Conservation (phyloP, 2,329 filamentous ascomycete genomes). For the Fusarium siculi region DNA sequence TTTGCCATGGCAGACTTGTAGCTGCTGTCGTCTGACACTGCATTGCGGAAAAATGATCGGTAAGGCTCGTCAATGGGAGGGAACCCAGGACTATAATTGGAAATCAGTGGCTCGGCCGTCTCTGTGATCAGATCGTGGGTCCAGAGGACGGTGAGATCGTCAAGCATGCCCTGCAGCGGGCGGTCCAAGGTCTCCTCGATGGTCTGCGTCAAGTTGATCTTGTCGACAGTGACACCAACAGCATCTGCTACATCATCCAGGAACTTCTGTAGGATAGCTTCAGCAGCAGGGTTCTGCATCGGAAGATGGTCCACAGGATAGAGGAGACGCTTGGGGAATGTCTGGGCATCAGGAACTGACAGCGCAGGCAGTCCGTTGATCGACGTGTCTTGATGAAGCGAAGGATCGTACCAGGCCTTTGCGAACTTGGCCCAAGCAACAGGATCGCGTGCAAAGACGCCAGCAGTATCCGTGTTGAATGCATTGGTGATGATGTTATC, state of each 20-base stretch:
- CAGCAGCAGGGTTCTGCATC: neutral
- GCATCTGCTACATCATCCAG: neutral
- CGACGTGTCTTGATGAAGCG: neutral
- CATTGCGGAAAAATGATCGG: neutral
- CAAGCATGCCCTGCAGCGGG: neutral
- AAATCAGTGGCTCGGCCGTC: neutral
- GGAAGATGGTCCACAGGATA: neutral
- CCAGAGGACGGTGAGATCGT: neutral
- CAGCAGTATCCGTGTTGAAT: neutral
- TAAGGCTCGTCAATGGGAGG: neutral
- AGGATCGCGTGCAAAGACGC: neutral
- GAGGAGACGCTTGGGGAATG: neutral
- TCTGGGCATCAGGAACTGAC: neutral
- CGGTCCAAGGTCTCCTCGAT: neutral
- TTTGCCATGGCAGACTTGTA: neutral
- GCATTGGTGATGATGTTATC: neutral
- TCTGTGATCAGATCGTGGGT: neutral
- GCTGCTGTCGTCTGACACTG: neutral
- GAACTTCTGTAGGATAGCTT: neutral
- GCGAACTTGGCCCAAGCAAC: neutral
- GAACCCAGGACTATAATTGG: neutral
- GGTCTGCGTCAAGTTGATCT: neutral
- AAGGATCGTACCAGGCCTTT: neutral
- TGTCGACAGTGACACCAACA: neutral
- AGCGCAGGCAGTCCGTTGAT: fast-evolving